Evolutionary conservation across 176 grass and related monocot species (phyloP), one percentile per base, ranked within the genome.

Genomic region (Phyllostachys edulis): DNA sequence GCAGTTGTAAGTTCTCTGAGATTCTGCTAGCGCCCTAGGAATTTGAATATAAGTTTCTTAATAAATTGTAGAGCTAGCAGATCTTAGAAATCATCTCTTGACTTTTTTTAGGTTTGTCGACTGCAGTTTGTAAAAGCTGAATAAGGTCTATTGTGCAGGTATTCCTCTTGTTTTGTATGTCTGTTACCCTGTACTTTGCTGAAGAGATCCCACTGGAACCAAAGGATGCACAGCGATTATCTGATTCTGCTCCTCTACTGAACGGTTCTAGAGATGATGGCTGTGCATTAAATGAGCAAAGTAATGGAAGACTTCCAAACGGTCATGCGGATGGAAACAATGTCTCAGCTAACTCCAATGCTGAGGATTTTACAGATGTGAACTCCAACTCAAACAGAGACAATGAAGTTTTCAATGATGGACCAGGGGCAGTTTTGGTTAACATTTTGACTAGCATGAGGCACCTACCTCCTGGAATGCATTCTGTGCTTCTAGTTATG

Each of bases 401-500:
- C 40, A 75, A 81, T 41, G 96, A 87, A 52, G 80, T 52, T 36
- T 88, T 92, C 88, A 90, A 90, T 89, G 96, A 98, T 87, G 96
- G 93, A 9, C 96, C 96, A 21, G 91, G 89, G 62, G 91, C 93
- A 67, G 93, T 99, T 89, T 89, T 99, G 84, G 91, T 99, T 56
- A 95, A 99, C 29, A 96, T 99, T 71, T 83, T 99, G 80, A 99
- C 96, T 37, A 99, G 93, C 83, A 81, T 99, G 89, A 96, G 96
- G 85, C 96, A 96, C 88, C 87, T 99, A 37, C 96, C 96, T 21
- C 51, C 88, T 79, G 96, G 89, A 56, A 99, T 96, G 96, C 82
- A 99, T 81, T 95, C 91, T 9, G 96, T 99, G 86, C 96, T 99
- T 78, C 16, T 96, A 63, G 96, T 99, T 76, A 99, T 99, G 96